phyloP scores from a whole-genome alignment of 495 filamentous ascomycete genomes.

The Penicillium cinerascens region DNA sequence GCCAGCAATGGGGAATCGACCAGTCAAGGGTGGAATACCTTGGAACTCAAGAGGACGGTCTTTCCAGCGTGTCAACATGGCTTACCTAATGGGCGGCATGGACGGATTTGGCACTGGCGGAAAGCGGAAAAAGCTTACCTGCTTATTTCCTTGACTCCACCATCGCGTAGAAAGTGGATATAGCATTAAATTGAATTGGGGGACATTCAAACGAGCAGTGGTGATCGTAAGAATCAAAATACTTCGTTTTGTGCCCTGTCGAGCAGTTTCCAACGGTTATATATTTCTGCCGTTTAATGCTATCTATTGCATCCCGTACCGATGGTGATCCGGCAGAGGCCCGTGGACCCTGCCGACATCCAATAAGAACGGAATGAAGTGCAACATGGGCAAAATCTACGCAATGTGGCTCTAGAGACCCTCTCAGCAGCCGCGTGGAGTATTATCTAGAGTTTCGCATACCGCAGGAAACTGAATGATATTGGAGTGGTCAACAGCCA shows the following conservation, averaged over 20 bases:
- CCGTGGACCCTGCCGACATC: neutral
- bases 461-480: neutral
- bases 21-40: slow-evolving; percentile 1
- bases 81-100: slow-evolving; percentile 12
- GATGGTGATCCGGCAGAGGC: neutral
- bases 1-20: slow-evolving; percentile 10
- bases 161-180: neutral
- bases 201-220: too few relatives aligned
- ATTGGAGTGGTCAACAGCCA: slow-evolving; percentile 1
- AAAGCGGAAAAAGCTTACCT: neutral
- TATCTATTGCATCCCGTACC: neutral
- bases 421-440: too few relatives aligned
- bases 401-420: neutral
- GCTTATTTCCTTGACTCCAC: neutral
- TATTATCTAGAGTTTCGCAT: neutral
- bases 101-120: neutral
- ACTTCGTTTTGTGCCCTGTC: too few relatives aligned
- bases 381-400: neutral
- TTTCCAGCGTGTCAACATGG: slow-evolving; percentile 18
- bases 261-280: neutral
- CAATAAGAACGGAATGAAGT: neutral
- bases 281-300: neutral
- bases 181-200: neutral
- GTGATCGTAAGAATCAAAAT: too few relatives aligned
- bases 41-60: too few relatives aligned